Evolutionary conservation across 2,329 filamentous ascomycete genomes (phyloP).

Genomic region (Diaporthe caulivora): DNA sequence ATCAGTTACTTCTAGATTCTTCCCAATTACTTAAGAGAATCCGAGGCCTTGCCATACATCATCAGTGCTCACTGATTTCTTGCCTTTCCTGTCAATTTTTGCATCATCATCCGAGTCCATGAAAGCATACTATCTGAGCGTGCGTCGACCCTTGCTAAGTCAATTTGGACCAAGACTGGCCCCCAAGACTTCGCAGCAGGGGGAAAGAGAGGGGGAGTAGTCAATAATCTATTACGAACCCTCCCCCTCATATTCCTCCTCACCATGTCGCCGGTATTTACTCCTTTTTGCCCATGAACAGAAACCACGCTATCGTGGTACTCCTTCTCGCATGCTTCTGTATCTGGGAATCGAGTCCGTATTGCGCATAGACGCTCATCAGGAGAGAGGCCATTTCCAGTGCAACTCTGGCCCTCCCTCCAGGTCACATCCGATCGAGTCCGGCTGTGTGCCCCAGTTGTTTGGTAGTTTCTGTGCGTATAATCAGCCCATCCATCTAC

Average conservation of each 20-base stretch:
- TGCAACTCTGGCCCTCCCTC: neutral
- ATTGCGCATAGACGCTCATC: neutral
- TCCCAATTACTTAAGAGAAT: neutral
- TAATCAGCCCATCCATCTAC: neutral
- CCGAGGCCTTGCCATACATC: neutral
- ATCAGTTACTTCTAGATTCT: neutral
- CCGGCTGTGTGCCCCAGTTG: neutral
- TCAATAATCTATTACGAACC: neutral
- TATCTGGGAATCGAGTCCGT: neutral
- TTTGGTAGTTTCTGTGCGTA: neutral
- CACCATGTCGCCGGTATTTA: neutral
- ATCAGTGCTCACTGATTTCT: neutral
- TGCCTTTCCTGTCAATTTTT: neutral
- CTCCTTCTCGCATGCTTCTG: neutral
- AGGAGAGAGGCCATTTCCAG: neutral
- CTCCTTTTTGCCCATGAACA: constrained; percentile 13
- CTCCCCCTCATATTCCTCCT: neutral
- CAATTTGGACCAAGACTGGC: neutral
- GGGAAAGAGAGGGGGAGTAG: neutral
- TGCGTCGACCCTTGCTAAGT: constrained; percentile 2
- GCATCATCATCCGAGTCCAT: neutral
- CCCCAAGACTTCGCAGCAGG: neutral
- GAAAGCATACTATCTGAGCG: neutral
- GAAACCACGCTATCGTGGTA: neutral
- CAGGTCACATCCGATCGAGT: neutral